Percentiles rank a stretch among this genome's conserved stretches.
phyloP scores from a whole-genome alignment of 2,329 filamentous ascomycete species.

The Scopulariopsis brevicaulis region DNA sequence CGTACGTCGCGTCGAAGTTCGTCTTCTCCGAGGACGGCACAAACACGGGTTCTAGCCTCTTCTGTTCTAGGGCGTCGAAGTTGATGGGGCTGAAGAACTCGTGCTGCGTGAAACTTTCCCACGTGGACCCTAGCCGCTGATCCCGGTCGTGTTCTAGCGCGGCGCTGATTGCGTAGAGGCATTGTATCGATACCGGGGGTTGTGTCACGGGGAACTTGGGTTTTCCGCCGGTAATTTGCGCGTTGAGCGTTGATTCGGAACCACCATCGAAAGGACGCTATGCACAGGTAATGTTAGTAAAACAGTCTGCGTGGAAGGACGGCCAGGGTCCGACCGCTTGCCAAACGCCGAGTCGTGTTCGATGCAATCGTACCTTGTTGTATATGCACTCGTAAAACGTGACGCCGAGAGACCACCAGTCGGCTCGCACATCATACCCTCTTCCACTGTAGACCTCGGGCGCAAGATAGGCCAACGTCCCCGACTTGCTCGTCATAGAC shows the following conservation, averaged over 20 bases:
- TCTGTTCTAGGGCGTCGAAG: conserved; percentile 73
- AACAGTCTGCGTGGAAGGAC: not conserved
- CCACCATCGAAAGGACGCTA: conserved; percentile 89
- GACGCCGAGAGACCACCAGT: conserved; percentile 98
- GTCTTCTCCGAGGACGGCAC: conserved; percentile 93
- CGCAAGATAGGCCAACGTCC: conserved; percentile 88
- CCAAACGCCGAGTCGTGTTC: not conserved
- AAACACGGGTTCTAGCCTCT: conserved; percentile 85
- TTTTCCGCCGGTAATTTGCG: conserved; percentile 68
- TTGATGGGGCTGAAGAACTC: conserved; percentile 83
- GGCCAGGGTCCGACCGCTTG: not conserved
- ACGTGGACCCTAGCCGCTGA: conserved; percentile 75
- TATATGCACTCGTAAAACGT: conserved; percentile 99
- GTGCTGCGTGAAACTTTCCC: conserved; percentile 75
- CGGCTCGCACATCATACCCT: conserved; percentile 81
- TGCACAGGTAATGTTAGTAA: not conserved
- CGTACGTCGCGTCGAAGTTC: conserved; percentile 97
- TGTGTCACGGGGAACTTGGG: conserved; percentile 88
- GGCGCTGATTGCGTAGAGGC: conserved; percentile 77
- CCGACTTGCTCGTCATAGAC: conserved; percentile 85
- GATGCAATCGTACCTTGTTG: conserved; percentile 60
- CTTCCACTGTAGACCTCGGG: conserved; percentile 89
- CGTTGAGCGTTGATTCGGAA: conserved; percentile 68
- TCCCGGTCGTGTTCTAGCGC: conserved; percentile 71
- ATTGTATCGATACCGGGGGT: conserved; percentile 78